Conservation (phyloP, 179 eudicot species). For the Spinacia oleracea region DNA sequence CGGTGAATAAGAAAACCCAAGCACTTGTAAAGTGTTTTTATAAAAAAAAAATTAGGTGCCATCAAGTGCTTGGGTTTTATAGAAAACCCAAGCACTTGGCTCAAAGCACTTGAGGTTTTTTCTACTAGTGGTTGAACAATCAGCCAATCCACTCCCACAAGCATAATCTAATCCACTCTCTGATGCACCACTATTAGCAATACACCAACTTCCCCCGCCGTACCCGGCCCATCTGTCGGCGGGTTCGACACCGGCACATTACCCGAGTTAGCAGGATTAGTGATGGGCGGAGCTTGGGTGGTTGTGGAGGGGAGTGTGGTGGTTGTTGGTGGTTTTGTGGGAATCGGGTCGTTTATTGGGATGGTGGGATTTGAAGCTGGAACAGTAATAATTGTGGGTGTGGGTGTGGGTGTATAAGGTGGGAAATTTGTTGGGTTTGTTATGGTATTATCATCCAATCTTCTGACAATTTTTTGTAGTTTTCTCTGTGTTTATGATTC, state of each 20-base stretch:
- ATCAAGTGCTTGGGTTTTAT: no score
- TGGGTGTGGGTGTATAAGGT: constrained; percentile 45
- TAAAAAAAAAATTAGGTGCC: no score
- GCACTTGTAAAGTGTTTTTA: no score
- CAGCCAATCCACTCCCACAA: constrained; percentile 87
- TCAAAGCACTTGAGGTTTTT: no score
- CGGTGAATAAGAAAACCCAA: no score
- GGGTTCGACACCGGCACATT: constrained; percentile 30
- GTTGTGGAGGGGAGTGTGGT: constrained; percentile 36
- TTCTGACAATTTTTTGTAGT: constrained; percentile 30
- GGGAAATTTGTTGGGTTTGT: constrained; percentile 54
- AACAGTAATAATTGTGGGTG: constrained; percentile 56
- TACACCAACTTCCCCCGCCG: constrained; percentile 78
- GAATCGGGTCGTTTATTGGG: constrained; percentile 30
- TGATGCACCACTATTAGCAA: constrained; percentile 60
- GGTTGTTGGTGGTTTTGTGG: constrained; percentile 37
- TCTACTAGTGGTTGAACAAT: constrained; percentile 76
- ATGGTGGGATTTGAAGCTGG: constrained; percentile 49
- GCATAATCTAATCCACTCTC: constrained; percentile 84
- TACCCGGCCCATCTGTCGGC: constrained; percentile 30
- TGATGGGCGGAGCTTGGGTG: constrained; percentile 35
- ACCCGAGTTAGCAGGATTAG: constrained; percentile 27
- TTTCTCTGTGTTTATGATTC: constrained; percentile 27
- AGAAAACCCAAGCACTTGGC: no score
- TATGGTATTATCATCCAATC: constrained; percentile 40